phyloP scores from a whole-genome alignment of 2,329 filamentous ascomycete genomes.

The Neophaeococcomyces mojaviensis region DNA sequence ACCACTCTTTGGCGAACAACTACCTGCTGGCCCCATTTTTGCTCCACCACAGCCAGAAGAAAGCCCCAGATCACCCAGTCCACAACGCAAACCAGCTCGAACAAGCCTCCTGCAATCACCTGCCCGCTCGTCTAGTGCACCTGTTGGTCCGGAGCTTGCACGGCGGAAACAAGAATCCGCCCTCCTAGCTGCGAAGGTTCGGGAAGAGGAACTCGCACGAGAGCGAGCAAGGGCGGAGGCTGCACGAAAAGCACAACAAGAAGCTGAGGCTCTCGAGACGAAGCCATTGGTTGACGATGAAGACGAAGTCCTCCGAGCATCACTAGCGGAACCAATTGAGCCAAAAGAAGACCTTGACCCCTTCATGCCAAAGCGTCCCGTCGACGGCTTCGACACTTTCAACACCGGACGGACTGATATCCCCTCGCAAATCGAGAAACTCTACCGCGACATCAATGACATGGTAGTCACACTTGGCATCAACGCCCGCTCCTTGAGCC shows the following conservation, averaged over 20 bases:
- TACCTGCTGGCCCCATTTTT: conserved; percentile 28
- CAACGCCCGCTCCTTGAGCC: conserved; percentile 62
- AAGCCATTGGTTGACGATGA: conserved; percentile 40
- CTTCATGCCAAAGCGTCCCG: conserved; percentile 41
- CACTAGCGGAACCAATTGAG: conserved; percentile 36
- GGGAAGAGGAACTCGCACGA: conserved; percentile 18
- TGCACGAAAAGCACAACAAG: conserved; percentile 18
- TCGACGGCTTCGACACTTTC: conserved; percentile 11
- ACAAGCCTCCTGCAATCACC: conserved; percentile 27
- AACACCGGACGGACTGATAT: conserved; percentile 35
- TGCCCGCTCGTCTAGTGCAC: conserved; percentile 33
- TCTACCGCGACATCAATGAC: conserved; percentile 51
- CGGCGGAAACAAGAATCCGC: conserved; percentile 32
- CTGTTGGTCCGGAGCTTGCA: conserved; percentile 31
- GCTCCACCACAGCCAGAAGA: conserved; percentile 30
- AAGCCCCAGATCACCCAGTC: conserved; percentile 40
- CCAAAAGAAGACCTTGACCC: conserved; percentile 39
- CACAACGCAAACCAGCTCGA: conserved; percentile 30
- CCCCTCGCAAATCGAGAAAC: conserved; percentile 42
- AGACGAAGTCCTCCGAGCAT: conserved; percentile 39
- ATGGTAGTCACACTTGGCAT: conserved; percentile 92
- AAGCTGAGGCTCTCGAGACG: conserved; percentile 28
- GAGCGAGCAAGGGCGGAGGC: conserved; percentile 20
- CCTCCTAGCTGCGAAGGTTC: conserved; percentile 15
- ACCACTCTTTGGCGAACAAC: conserved; percentile 39